These are phyloP conservation scores for Silene latifolia DNA, from an alignment of 148 eudicot species.

Conservation along the genomic window DNA sequence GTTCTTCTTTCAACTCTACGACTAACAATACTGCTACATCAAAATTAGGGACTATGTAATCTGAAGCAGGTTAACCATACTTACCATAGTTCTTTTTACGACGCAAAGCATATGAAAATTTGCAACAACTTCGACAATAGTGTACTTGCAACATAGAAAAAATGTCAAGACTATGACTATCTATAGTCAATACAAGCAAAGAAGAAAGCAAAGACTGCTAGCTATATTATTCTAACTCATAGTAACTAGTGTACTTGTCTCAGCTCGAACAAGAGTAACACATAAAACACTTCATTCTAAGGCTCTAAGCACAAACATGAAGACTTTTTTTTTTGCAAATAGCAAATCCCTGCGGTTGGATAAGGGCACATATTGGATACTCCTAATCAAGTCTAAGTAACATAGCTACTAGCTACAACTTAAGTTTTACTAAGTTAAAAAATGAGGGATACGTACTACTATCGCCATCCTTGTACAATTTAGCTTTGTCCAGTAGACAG, in stretches of 20 bases:
- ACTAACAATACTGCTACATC: neutral
- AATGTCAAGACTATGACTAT: too few species aligned
- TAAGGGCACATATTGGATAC: neutral
- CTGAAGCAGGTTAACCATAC: neutral
- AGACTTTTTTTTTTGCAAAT: too few species aligned
- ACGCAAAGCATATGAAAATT: neutral
- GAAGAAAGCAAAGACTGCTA: neutral
- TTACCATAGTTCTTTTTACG: neutral
- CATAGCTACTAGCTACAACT: neutral
- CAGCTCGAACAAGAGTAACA: too few species aligned
- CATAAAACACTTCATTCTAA: too few species aligned
- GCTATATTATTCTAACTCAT: neutral
- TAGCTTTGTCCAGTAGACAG: constrained; percentile 76
- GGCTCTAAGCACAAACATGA: too few species aligned
- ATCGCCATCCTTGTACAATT: constrained; percentile 56
- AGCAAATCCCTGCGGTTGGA: neutral
- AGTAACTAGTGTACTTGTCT: too few species aligned
- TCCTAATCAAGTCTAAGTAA: neutral
- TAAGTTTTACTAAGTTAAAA: constrained; percentile 9
- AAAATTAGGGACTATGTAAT: constrained; percentile 1
- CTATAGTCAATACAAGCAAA: neutral
- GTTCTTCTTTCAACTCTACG: neutral
- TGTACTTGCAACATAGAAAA: neutral
- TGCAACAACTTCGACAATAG: neutral
- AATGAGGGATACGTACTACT: constrained; percentile 53